These are phyloP conservation scores for Ophiocordyceps australis DNA, from an alignment of 2,329 filamentous ascomycete species.

Conservation along the genomic window DNA sequence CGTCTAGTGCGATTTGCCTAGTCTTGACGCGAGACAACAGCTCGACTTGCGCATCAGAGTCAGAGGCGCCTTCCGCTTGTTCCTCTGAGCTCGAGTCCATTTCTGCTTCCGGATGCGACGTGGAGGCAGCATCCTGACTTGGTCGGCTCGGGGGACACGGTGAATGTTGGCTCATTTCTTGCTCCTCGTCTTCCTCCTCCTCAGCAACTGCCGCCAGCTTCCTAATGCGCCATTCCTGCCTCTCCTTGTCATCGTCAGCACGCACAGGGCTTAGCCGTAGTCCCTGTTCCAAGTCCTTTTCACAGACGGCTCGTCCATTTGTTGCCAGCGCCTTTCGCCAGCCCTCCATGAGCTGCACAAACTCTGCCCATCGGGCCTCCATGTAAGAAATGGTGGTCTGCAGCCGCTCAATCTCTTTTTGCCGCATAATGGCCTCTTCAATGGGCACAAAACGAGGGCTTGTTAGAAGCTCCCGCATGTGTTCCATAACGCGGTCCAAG, in stretches of 20 bases:
- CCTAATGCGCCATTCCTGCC: slow-evolving; percentile 16
- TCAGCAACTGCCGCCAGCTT: slow-evolving; percentile 27
- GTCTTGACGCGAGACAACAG: no score
- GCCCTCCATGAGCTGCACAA: slow-evolving; percentile 75
- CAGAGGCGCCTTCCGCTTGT: not conserved
- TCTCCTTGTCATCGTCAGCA: slow-evolving; percentile 31
- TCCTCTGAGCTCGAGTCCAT: no score
- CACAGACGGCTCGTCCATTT: slow-evolving; percentile 50
- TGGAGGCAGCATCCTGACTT: no score
- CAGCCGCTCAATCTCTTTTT: slow-evolving; percentile 74
- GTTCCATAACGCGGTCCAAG: slow-evolving; percentile 60
- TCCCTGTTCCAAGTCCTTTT: slow-evolving; percentile 50
- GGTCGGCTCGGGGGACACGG: slow-evolving; percentile 10
- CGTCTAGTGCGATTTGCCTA: no score
- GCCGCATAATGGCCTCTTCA: slow-evolving; percentile 82
- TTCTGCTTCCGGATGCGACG: no score
- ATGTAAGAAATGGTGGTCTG: slow-evolving; percentile 84
- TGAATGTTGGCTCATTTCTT: slow-evolving; percentile 6
- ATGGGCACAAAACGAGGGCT: slow-evolving; percentile 94
- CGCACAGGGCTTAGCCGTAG: slow-evolving; percentile 43
- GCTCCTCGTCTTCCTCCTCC: slow-evolving; percentile 19
- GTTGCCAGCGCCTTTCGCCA: slow-evolving; percentile 72
- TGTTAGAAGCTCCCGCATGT: slow-evolving; percentile 68
- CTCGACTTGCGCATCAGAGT: no score
- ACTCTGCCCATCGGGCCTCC: slow-evolving; percentile 80